A percentile compares a stretch with the other conserved stretches of the same genome.
Evolutionary conservation across 805 yeast species (phyloP).

Genomic region (Saturnispora galanensis): DNA sequence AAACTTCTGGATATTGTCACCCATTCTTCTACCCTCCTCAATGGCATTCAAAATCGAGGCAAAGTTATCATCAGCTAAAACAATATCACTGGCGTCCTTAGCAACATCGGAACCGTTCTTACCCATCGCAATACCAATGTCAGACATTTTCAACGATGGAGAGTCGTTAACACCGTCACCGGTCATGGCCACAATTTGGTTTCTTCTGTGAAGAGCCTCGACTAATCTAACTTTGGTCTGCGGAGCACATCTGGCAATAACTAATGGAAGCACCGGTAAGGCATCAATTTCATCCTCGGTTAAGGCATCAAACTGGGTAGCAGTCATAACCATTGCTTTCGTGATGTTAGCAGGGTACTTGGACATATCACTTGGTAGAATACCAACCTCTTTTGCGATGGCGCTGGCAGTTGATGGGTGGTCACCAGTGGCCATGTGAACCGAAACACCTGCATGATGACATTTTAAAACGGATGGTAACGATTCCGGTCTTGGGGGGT

Average conservation of each 20-base stretch:
- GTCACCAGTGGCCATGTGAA: slow-evolving; percentile 77
- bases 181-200: slow-evolving; percentile 67
- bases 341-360: slow-evolving; percentile 47
- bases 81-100: slow-evolving; percentile 74
- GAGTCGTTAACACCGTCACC: slow-evolving; percentile 82
- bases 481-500: slow-evolving; percentile 69
- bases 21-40: slow-evolving; percentile 75
- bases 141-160: slow-evolving; percentile 66
- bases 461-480: slow-evolving; percentile 54
- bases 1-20: slow-evolving; percentile 68
- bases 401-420: slow-evolving; percentile 72
- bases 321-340: slow-evolving; percentile 65
- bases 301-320: slow-evolving; percentile 56
- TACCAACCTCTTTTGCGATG: slow-evolving; percentile 75
- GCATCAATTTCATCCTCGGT: slow-evolving; percentile 51
- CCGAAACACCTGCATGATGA: slow-evolving; percentile 68
- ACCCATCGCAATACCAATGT: slow-evolving; percentile 82
- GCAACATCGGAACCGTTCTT: slow-evolving; percentile 76
- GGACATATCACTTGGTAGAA: slow-evolving; percentile 51
- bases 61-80: slow-evolving; percentile 66
- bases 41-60: slow-evolving; percentile 66
- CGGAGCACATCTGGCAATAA: slow-evolving; percentile 77
- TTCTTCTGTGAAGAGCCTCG: slow-evolving; percentile 59
- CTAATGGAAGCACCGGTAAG: slow-evolving; percentile 61
- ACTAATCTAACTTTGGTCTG: slow-evolving; percentile 75